Base-by-base conservation (phyloP, 306 rosid species). In the Purshia tridentata region DNA sequence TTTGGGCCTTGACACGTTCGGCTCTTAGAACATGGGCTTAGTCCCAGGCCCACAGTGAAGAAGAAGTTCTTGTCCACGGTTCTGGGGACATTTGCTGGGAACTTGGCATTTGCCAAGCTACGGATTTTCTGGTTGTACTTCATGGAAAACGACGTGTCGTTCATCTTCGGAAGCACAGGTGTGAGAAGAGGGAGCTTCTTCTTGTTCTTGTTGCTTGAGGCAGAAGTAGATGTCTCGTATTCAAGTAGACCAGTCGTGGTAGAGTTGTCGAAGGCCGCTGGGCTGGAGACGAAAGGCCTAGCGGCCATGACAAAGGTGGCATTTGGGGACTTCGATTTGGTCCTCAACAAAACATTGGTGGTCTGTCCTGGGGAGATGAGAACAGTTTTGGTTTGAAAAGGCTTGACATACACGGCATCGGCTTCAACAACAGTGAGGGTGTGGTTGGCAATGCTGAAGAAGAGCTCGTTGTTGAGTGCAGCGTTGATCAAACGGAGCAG, bases 291-390 rank as follows among this genome's bases (percentile, higher is more conserved):
- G 18, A 79, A 88, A 46, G 96, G 91, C 42, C 89, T 85, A 19
- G 88, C 79, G 42, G 87, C 86, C 53, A 90, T 86, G 81, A 81
- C 73, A 62, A 84, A 86, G 8, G 76, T 79, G 65, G 89, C 86
- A 22, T 84, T 86, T 37, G 89, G 91, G 53, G 74, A 11, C 52
- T 72, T 86, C 37, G 81, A 39, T 66, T 81, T 90, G 77, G 96
- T 81, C 13, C 65, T 76, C 49, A 88, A 88, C 50, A 90, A 83
- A 16, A 88, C 88, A 70, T 86, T 90, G 66, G 81, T 72, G 60
- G 91, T 90, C 69, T 90, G 96, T 9, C 96, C 92, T 6, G 91
- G 96, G 11, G 93, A 77, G 85, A 90, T 86, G n/a, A 86, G 82
- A 5, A 90, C 69, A 51, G 75, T 77, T 40, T 81, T 72, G 60